These are phyloP conservation scores for Penicillium bovifimosum DNA, from an alignment of 495 filamentous ascomycete species.

Conservation along the genomic window DNA sequence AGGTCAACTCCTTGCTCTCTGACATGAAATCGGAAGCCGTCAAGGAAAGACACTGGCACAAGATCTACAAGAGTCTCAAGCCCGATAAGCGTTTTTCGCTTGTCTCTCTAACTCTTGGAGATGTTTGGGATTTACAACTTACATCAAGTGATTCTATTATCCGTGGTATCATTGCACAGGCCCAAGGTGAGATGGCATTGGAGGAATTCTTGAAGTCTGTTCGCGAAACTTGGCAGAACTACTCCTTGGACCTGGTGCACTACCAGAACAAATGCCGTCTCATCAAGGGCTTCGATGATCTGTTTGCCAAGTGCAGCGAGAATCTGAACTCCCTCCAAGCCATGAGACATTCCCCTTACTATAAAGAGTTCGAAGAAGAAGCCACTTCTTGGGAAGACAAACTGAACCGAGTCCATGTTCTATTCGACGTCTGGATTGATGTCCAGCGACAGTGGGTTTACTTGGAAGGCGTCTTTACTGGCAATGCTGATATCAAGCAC, in stretches of 20 bases:
- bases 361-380: conserved; percentile 98
- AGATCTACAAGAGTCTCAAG: conserved; percentile 92
- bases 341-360: conserved; percentile 98
- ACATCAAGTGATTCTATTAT: conserved; percentile 79
- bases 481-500: conserved; percentile 98
- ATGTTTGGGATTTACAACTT: conserved; percentile 96
- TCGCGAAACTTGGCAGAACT: conserved; percentile 92
- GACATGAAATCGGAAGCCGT: conserved; percentile 98
- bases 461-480: conserved; percentile 95
- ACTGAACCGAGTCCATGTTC: conserved; percentile 90
- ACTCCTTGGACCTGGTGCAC: conserved; percentile 86
- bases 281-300: conserved; percentile 96
- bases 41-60: conserved; percentile 91
- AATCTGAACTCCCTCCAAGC: conserved; percentile 96
- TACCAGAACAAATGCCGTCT: conserved; percentile 97
- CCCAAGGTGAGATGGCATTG: conserved; percentile 95
- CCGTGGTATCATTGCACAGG: conserved; percentile 86
- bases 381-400: conserved; percentile 96
- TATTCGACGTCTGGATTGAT: conserved; percentile 99
- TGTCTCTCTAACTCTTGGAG: conserved; percentile 88
- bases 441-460: conserved; percentile 99
- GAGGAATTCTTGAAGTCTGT: conserved; percentile 98
- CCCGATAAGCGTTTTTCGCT: conserved; percentile 86
- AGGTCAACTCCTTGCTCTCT: conserved; percentile 78
- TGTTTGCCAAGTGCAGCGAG: conserved; percentile 97